Conservation (phyloP, 1,284 basidiomycete genomes). For the Cutaneotrichosporon mucoides region DNA sequence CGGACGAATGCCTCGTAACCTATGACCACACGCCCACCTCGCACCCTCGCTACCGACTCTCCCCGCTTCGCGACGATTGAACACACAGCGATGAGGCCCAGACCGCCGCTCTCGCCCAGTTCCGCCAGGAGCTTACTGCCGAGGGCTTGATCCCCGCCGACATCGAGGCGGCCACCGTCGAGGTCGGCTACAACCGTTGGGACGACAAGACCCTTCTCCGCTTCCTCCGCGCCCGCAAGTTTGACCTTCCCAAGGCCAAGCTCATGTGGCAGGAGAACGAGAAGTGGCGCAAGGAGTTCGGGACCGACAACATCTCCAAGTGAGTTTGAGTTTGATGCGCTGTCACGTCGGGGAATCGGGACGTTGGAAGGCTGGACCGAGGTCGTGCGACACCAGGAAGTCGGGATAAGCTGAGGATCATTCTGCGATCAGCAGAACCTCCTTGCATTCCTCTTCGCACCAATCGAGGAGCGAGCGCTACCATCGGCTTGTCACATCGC, state of each 20-base stretch:
- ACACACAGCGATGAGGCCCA: conserved; percentile 56
- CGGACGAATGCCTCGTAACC: too few relatives aligned
- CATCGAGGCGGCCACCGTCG: conserved; percentile 34
- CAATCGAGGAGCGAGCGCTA: too few relatives aligned
- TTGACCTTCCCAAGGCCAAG: conserved; percentile 77
- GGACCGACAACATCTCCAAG: conserved; percentile 81
- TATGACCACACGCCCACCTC: neutral
- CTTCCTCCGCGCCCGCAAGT: conserved; percentile 91
- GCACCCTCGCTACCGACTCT: neutral
- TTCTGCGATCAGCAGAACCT: too few relatives aligned
- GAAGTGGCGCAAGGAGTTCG: conserved; percentile 85
- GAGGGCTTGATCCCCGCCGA: conserved; percentile 41
- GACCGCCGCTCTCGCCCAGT: conserved; percentile 65
- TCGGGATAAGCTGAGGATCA: too few relatives aligned
- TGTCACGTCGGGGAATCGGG: neutral
- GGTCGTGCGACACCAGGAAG: too few relatives aligned
- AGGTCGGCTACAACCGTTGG: conserved; percentile 60
- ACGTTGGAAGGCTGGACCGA: neutral
- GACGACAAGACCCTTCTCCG: conserved; percentile 74
- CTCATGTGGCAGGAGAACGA: conserved; percentile 78
- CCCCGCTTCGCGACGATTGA: neutral
- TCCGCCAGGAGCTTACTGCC: conserved; percentile 61
- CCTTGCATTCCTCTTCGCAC: too few relatives aligned
- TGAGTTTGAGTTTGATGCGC: conserved; percentile 48
- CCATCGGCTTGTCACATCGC: too few relatives aligned